Base-by-base conservation (phyloP, 768 basidiomycete genomes). In the Pilatotrama ljubarskyi region DNA sequence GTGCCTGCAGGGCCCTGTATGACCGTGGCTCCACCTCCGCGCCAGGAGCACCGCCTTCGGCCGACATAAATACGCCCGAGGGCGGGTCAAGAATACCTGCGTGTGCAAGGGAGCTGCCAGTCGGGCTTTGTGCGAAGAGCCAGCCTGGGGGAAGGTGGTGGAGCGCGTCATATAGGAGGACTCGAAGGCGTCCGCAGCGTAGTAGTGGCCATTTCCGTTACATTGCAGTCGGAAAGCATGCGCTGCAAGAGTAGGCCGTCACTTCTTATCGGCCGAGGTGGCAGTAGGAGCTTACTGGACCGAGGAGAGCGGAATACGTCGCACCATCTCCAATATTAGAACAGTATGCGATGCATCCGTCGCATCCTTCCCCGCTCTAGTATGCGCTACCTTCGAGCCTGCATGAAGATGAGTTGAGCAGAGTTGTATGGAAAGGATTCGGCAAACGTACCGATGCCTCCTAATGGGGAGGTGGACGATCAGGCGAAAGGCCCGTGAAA, bases 61-160 rank as follows among this genome's bases (percentile, higher is more conserved):
- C 54, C 54, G 55, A 35, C 25, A 6, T 11, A 26, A 57, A 20
- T 57, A 22, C 38, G 26, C 24, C 55, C 55, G 55, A 25, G 46
- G n/a, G 47, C 47, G 18, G 26, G 47, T 10, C 38, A 57, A 35
- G 55, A 57, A 57, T 57, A 49, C 48, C 20, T 15, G 55, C 40
- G 26, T 17, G 24, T 17, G 44, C 35, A 24, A 20, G 4, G 13
- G 37, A 17, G 26, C n/a, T 40, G 55, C n/a, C 7, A 25, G 46
- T 49, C 55, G 55, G 55, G 11, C 55, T 48, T 57, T 57, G 55
- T 57, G 55, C 58, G 58, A 36, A n/a, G 49, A 44, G 52, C 29
- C 49, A 44, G 52, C 29, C 49, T 51, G 24, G 26, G n/a, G 36
- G n/a, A 29, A 42, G 36, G 29, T 43, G 26, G 58, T 52, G 58